Evolutionary conservation across 768 basidiomycete genomes (phyloP).

Genomic region (Rhodotorula paludigena): DNA sequence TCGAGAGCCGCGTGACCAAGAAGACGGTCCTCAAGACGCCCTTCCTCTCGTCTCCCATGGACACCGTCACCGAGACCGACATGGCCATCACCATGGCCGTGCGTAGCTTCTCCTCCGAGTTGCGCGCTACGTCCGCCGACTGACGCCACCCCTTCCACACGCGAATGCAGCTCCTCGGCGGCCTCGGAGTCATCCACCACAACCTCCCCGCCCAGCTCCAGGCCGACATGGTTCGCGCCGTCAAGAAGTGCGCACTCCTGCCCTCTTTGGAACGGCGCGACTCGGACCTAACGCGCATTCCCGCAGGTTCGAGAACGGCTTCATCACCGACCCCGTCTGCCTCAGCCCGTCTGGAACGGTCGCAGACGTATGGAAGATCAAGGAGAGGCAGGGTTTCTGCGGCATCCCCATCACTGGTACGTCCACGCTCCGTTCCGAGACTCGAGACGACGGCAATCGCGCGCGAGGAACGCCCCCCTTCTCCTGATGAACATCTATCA

Average conservation of each 20-base stretch:
- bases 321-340: constrained; percentile 91
- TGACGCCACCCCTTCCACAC: too few relatives aligned
- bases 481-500: constrained; percentile 52
- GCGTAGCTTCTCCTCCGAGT: constrained; percentile 46
- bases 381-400: constrained; percentile 83
- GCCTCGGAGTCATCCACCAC: constrained; percentile 97
- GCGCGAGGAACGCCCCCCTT: constrained; percentile 9
- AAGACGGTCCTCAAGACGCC: constrained; percentile 82
- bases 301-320: constrained; percentile 87
- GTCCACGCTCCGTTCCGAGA: background rate
- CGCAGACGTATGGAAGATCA: constrained; percentile 87
- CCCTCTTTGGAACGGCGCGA: background rate
- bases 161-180: constrained; percentile 74
- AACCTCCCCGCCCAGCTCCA: constrained; percentile 84
- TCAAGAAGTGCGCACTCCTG: constrained; percentile 55
- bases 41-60: constrained; percentile 97
- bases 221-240: constrained; percentile 93
- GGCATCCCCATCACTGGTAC: constrained; percentile 95
- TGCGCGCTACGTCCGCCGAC: too few relatives aligned
- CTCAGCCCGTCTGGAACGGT: constrained; percentile 71
- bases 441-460: background rate
- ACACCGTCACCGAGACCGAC: constrained; percentile 92
- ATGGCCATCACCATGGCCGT: constrained; percentile 93
- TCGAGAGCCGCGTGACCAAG: constrained; percentile 80
- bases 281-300: background rate